These are phyloP conservation scores for Collybiopsis luxurians DNA, from an alignment of 768 basidiomycete species.

Conservation along the genomic window DNA sequence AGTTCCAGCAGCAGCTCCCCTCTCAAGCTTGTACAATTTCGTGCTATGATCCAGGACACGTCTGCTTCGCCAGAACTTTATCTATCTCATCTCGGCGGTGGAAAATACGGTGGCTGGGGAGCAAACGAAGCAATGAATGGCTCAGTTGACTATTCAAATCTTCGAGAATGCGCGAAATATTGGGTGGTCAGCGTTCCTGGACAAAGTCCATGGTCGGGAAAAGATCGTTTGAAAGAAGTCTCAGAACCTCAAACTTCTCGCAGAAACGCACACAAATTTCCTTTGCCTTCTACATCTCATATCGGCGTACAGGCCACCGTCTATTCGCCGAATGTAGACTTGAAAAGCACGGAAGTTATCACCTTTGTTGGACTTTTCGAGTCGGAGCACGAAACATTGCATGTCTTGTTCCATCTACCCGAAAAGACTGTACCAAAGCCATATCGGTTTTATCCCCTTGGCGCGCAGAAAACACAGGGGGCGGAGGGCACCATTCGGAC, in stretches of 20 bases:
- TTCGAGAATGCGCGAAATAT: conserved; percentile 60
- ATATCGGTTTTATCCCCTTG: conserved; percentile 39
- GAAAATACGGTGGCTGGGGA: conserved; percentile 75
- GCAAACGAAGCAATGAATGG: conserved; percentile 32
- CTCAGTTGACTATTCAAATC: conserved; percentile 42
- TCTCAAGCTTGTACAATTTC: conserved; percentile 63
- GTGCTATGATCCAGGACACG: conserved; percentile 82
- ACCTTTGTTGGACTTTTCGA: conserved; percentile 76
- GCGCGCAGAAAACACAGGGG: conserved; percentile 25
- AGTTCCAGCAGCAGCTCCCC: background rate
- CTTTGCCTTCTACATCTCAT: conserved; percentile 49
- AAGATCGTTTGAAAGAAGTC: background rate
- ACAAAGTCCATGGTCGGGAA: conserved; percentile 49
- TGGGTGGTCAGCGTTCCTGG: conserved; percentile 81
- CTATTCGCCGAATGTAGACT: conserved; percentile 18
- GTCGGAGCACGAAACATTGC: conserved; percentile 55
- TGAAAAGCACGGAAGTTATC: conserved; percentile 58
- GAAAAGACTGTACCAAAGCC: conserved; percentile 9
- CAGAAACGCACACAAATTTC: conserved; percentile 56
- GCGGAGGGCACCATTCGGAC: conserved; percentile 12
- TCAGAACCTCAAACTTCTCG: background rate
- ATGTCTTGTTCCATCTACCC: conserved; percentile 54
- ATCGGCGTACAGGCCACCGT: conserved; percentile 78
- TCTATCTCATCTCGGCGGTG: conserved; percentile 42
- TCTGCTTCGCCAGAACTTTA: conserved; percentile 74